Evolutionary conservation across 352 stramenopile species (phyloP).

Genomic region (Phytophthora brassicae): DNA sequence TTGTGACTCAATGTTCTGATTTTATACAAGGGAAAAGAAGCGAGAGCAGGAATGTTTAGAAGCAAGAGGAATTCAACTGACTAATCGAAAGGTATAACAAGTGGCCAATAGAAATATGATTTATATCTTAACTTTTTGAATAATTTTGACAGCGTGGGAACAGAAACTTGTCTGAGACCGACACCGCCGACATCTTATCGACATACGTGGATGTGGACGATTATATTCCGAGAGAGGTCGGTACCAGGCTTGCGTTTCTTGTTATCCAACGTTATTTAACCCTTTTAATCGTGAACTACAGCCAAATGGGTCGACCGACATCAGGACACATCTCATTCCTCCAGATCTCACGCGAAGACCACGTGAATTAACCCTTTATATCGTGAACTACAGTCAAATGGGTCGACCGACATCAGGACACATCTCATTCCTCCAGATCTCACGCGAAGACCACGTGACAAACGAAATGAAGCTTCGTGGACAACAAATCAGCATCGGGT

Average conservation of each 20-base stretch:
- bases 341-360: too few species aligned
- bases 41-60: constrained; percentile 13
- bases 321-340: too few species aligned
- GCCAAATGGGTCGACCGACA: constrained; percentile 14
- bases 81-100: constrained; percentile 7
- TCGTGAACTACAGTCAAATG: constrained; percentile 11
- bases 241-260: background rate
- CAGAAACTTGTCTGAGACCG: background rate
- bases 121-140: background rate
- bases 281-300: constrained; percentile 2
- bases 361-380: background rate
- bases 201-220: constrained; percentile 63
- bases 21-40: constrained; percentile 20
- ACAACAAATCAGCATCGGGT: constrained; percentile 39
- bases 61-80: constrained; percentile 24
- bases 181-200: constrained; percentile 23
- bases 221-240: constrained; percentile 38
- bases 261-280: background rate
- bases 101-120: too few species aligned
- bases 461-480: constrained; percentile 16
- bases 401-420: constrained; percentile 16
- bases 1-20: too few species aligned
- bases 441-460: constrained; percentile 21
- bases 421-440: constrained; percentile 29
- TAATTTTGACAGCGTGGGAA: constrained; percentile 7